Conservation (phyloP, 371 early-diverging fungal genomes). For the Umbelopsis sp. region DNA sequence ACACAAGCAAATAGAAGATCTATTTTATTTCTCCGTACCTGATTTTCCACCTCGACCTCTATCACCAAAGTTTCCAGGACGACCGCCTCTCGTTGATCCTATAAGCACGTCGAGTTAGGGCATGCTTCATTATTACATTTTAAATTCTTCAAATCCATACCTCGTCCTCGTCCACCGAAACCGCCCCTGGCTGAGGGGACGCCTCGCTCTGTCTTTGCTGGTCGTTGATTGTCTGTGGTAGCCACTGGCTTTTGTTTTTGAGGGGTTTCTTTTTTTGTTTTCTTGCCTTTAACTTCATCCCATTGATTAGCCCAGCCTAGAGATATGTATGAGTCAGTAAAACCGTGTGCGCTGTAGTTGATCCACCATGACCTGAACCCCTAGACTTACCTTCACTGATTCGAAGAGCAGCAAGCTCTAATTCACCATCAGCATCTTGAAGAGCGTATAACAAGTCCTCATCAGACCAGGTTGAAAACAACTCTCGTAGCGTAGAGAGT, state of each 20-base stretch:
- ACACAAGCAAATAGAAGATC: not conserved
- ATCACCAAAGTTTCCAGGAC: conserved; percentile 12
- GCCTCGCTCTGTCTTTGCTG: conserved; percentile 23
- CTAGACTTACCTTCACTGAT: conserved; percentile 81
- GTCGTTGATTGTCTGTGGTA: conserved; percentile 25
- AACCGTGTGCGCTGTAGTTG: not conserved
- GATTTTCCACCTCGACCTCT: conserved; percentile 13
- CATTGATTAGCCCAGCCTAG: conserved; percentile 85
- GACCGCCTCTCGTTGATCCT: conserved; percentile 46
- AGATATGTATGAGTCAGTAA: not conserved
- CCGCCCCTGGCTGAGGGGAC: conserved; percentile 20
- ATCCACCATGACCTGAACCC: not conserved
- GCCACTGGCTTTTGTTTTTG: conserved; percentile 43
- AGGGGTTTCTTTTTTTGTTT: conserved; percentile 53
- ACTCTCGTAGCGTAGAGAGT: conserved; percentile 74
- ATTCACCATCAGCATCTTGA: conserved; percentile 86
- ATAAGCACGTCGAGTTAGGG: conserved; percentile 29
- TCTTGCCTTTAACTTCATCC: conserved; percentile 90
- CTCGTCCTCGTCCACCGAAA: conserved; percentile 31
- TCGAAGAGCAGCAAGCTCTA: conserved; percentile 78
- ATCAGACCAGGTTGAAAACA: conserved; percentile 91
- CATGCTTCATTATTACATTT: not conserved
- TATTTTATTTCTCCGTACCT: not conserved
- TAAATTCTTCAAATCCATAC: conserved; percentile 19
- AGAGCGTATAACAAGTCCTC: conserved; percentile 85